phyloP scores from a whole-genome alignment of 306 rosid species.

The Trifolium repens region DNA sequence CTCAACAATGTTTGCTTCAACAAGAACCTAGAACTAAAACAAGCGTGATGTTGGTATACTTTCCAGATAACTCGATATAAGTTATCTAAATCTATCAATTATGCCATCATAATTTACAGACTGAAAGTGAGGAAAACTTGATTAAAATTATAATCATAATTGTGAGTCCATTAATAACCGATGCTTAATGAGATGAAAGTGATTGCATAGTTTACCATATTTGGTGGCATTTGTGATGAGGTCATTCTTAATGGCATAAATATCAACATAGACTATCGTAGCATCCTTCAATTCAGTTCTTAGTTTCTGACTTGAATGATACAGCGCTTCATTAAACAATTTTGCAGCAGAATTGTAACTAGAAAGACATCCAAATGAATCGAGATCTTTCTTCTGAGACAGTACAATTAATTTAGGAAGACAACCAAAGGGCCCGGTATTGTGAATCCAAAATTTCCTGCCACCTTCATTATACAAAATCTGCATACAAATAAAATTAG shows the following conservation, averaged over 20 bases:
- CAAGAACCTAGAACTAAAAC: neutral
- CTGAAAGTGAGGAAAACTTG: slow-evolving; percentile 16
- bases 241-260: slow-evolving; percentile 72
- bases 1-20: neutral
- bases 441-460: slow-evolving; percentile 95
- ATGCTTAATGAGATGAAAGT: slow-evolving; percentile 29
- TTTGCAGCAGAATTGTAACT: slow-evolving; percentile 72
- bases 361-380: slow-evolving; percentile 73
- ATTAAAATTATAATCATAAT: slow-evolving; percentile 9
- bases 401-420: slow-evolving; percentile 79
- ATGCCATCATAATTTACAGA: slow-evolving; percentile 11
- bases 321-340: slow-evolving; percentile 72
- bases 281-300: slow-evolving; percentile 64
- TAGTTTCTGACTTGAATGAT: slow-evolving; percentile 51
- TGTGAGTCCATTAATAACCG: neutral
- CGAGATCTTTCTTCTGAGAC: slow-evolving; percentile 56
- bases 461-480: slow-evolving; percentile 73
- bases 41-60: neutral
- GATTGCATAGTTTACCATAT: slow-evolving; percentile 57
- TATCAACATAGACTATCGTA: slow-evolving; percentile 75
- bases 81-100: slow-evolving; percentile 7
- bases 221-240: slow-evolving; percentile 72
- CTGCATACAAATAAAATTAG: slow-evolving; percentile 42
- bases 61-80: neutral
- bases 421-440: slow-evolving; percentile 94